These are phyloP conservation scores for Sequoia sempervirens DNA, from an alignment of 75 land plant genomes.

Conservation along the genomic window DNA sequence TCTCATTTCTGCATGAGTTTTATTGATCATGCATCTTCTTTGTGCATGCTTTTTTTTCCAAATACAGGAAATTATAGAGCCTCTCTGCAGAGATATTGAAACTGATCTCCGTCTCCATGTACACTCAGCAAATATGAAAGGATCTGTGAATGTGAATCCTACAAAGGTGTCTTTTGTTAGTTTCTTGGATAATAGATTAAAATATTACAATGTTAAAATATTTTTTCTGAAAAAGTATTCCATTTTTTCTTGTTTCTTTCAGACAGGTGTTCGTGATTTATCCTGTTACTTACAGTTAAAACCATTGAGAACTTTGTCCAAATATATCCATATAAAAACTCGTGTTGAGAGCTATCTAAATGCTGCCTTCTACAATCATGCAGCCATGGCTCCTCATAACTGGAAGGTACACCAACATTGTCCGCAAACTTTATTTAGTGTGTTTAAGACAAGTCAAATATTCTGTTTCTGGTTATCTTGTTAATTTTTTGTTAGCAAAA, in stretches of 20 bases:
- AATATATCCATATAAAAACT: conserved; percentile 35
- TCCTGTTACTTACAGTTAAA: conserved; percentile 46
- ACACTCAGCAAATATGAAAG: conserved; percentile 53
- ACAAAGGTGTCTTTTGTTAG: conserved; percentile 29
- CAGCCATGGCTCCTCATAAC: conserved; percentile 46
- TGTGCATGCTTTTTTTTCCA: not conserved
- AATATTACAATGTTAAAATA: not conserved
- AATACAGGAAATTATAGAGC: conserved; percentile 45
- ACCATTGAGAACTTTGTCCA: conserved; percentile 37
- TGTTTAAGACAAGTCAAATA: not conserved
- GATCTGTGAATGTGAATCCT: conserved; percentile 47
- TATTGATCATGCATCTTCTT: not conserved
- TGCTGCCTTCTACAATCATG: conserved; percentile 51
- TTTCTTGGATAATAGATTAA: not conserved
- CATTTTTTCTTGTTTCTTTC: conserved; percentile 10
- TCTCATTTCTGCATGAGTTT: not conserved
- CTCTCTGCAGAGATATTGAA: conserved; percentile 56
- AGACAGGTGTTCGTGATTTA: conserved; percentile 51
- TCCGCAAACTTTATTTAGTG: not conserved
- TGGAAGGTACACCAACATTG: conserved; percentile 30
- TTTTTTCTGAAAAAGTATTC: not conserved
- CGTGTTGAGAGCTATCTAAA: conserved; percentile 46
- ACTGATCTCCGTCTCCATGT: conserved; percentile 60
- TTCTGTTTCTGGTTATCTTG: not conserved
- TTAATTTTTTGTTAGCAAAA: not conserved